Percentiles rank a stretch among this genome's conserved stretches.
These are phyloP conservation scores for Botrytis aclada DNA, from an alignment of 2,329 filamentous ascomycete species.

Conservation along the genomic window DNA sequence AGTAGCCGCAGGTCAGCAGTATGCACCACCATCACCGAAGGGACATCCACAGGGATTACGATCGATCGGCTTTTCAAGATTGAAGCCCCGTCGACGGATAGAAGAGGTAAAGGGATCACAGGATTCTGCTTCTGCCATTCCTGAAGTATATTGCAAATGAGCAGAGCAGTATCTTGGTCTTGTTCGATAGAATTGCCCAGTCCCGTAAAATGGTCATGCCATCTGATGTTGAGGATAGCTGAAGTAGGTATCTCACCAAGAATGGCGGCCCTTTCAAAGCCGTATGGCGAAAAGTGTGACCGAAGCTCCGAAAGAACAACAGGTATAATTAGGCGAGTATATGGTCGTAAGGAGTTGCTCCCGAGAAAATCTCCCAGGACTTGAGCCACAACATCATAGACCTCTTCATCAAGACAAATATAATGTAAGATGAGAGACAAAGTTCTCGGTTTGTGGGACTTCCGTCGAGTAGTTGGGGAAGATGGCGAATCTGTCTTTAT, in stretches of 20 bases:
- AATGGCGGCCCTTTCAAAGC: slow-evolving; percentile 56
- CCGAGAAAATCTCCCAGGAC: slow-evolving; percentile 44
- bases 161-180: slow-evolving; percentile 31
- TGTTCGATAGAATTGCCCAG: slow-evolving; percentile 41
- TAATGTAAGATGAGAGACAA: slow-evolving; percentile 73
- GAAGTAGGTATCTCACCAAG: slow-evolving; percentile 50
- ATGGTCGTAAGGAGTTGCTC: slow-evolving; percentile 44
- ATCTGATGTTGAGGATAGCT: slow-evolving; percentile 46
- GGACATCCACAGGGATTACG: slow-evolving; percentile 85
- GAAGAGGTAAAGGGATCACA: slow-evolving; percentile 28
- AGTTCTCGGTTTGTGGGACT: slow-evolving; percentile 37
- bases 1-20: slow-evolving; percentile 66
- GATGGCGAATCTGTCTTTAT: slow-evolving; percentile 47
- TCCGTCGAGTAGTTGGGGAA: slow-evolving; percentile 34
- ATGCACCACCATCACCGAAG: slow-evolving; percentile 77
- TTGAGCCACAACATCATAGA: slow-evolving; percentile 50
- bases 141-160: slow-evolving; percentile 31
- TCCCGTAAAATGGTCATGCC: slow-evolving; percentile 50
- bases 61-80: slow-evolving; percentile 59
- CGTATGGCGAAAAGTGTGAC: slow-evolving; percentile 45
- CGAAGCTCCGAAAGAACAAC: slow-evolving; percentile 46
- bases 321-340: slow-evolving; percentile 47
- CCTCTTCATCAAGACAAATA: slow-evolving; percentile 71
- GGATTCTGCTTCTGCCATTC: slow-evolving; percentile 31
- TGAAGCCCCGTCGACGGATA: slow-evolving; percentile 28